Evolutionary conservation across 2,329 filamentous ascomycete species (phyloP).

Genomic region (Alternaria novae-zelandiae): DNA sequence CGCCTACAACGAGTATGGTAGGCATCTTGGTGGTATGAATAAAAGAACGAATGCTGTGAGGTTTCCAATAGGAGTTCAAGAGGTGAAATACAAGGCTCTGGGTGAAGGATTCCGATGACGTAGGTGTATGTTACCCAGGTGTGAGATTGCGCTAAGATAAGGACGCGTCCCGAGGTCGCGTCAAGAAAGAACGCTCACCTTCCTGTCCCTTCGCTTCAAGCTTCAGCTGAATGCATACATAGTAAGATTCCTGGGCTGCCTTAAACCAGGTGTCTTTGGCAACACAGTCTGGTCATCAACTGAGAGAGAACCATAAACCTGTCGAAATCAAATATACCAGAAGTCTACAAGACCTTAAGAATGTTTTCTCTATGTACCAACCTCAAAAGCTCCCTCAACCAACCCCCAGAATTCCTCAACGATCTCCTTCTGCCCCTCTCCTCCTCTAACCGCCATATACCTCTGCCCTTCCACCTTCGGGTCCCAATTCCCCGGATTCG

Average conservation of each 20-base stretch:
- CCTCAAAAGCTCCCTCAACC: conserved; percentile 54
- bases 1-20: conserved; percentile 68
- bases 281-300: too few relatives aligned
- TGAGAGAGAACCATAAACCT: too few relatives aligned
- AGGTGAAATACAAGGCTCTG: background rate
- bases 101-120: background rate
- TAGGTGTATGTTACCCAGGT: background rate
- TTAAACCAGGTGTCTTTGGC: too few relatives aligned
- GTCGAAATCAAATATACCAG: too few relatives aligned
- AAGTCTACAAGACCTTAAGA: too few relatives aligned
- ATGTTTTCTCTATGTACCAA: conserved; percentile 30
- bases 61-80: background rate
- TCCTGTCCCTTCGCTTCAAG: background rate
- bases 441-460: conserved; percentile 59
- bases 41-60: background rate
- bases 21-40: conserved; percentile 23
- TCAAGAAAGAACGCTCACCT: background rate
- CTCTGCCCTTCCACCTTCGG: conserved; percentile 62
- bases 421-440: conserved; percentile 54
- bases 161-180: background rate
- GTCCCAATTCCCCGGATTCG: conserved; percentile 75
- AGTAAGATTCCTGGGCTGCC: too few relatives aligned
- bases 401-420: conserved; percentile 58
- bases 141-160: background rate
- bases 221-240: too few relatives aligned